These are phyloP conservation scores for Geotrichum bryndzae DNA, from an alignment of 1,139 yeast species.

Conservation along the genomic window DNA sequence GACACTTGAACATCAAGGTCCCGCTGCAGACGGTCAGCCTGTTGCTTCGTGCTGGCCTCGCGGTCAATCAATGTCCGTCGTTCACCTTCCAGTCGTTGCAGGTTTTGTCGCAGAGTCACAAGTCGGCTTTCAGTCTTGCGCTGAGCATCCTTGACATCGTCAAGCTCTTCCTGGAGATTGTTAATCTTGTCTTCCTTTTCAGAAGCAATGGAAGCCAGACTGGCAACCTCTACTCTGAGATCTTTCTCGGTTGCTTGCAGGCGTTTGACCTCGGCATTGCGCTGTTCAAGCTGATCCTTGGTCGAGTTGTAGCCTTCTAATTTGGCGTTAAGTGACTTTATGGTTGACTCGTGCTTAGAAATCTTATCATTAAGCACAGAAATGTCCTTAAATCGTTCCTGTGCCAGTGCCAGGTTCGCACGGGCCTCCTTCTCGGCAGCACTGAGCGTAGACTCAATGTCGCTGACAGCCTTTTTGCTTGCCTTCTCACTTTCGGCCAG, in stretches of 20 bases:
- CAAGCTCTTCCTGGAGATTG: constrained; percentile 17
- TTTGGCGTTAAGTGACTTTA: constrained; percentile 11
- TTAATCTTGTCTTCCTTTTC: constrained; percentile 23
- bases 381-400: constrained; percentile 24
- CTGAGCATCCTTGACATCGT: constrained; percentile 3
- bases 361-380: constrained; percentile 18
- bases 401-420: constrained; percentile 16
- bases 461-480: background rate
- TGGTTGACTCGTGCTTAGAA: constrained; percentile 13
- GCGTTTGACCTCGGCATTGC: constrained; percentile 12
- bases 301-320: constrained; percentile 10
- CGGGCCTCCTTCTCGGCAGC: constrained; percentile 17
- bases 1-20: constrained; percentile 21
- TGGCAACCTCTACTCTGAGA: constrained; percentile 30
- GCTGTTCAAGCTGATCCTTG: constrained; percentile 13
- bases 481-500: constrained; percentile 6
- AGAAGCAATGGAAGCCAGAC: constrained; percentile 26
- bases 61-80: constrained; percentile 20
- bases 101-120: constrained; percentile 25
- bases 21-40: constrained; percentile 25
- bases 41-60: constrained; percentile 22
- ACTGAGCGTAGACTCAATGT: constrained; percentile 4
- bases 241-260: constrained; percentile 20
- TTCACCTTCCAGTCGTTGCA: constrained; percentile 28
- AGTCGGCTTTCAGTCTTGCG: constrained; percentile 26